Evolutionary conservation across 1,284 basidiomycete genomes (phyloP), one percentile per base, ranked within the genome.

Genomic region (Mrakiaceae sp.): DNA sequence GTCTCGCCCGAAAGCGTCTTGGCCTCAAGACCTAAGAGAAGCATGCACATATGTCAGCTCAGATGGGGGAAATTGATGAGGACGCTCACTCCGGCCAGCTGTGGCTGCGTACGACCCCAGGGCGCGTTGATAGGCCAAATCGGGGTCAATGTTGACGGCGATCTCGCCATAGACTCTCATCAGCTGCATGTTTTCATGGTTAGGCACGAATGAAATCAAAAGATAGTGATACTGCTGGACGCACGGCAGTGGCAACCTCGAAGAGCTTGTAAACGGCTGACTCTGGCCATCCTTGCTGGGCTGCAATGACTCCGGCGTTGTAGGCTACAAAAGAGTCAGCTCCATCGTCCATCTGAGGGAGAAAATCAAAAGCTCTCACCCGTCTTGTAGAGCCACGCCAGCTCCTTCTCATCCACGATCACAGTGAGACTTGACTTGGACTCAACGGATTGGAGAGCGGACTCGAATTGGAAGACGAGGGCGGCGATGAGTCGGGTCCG

Each of bases 311-410:
- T 5, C 55, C 62, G 16, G 56, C 12, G 44, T 63, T 63, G 39
- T 58, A 63, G 2, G 62, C 27, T 27, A 27, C 27, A 27, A 27
- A 27, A 27, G 27, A 27, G 27, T 27, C 27, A 27, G 27, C 27
- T 27, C 27, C 27, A 27, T 27, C 27, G 27, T 27, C 27, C 27
- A 27, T 27, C 27, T 27, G 27, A 27, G 27, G 27, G 27, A 27
- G 27, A 27, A 27, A 1, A 27, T 27, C 27, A 27, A 27, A 27
- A 27, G 27, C 27, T 27, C 27, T 27, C 27, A 27, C 27, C 62
- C 4, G 57, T 54, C 49, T 63, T 63, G 44, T 63, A 63, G 42
- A 63, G 56, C 62, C 62, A 63, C 9, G 39, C 16, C 11, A 63
- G 42, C 14, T 58, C 56, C 39, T 58, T 63, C 10, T 63, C 62